phyloP scores from a whole-genome alignment of 1,284 basidiomycete species.

The Tranzscheliella williamsii region DNA sequence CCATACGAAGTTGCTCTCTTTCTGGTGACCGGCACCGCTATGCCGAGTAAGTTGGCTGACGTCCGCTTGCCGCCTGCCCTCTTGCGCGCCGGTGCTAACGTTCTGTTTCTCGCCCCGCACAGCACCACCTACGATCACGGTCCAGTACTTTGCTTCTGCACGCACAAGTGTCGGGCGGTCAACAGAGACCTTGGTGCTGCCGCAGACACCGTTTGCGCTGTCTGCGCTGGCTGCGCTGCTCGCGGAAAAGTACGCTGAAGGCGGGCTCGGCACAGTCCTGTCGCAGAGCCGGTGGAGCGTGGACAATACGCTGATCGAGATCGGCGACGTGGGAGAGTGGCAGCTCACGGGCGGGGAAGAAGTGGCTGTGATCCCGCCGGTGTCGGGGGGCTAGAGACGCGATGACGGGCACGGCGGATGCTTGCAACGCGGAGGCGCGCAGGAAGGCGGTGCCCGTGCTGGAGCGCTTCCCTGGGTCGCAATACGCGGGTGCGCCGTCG shows the following conservation, averaged over 20 bases:
- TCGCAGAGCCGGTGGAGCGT: conserved; percentile 68
- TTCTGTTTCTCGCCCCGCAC: too few species aligned
- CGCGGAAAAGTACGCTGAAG: conserved; percentile 16
- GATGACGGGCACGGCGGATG: background rate
- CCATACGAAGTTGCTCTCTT: too few species aligned
- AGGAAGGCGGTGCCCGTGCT: background rate
- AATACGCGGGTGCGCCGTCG: conserved; percentile 72
- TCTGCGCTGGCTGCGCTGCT: conserved; percentile 67
- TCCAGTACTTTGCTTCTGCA: conserved; percentile 31
- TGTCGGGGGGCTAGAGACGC: conserved; percentile 67
- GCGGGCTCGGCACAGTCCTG: conserved; percentile 3
- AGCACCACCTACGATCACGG: background rate
- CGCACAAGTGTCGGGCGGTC: conserved; percentile 24
- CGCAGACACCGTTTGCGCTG: conserved; percentile 64
- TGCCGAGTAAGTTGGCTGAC: too few species aligned
- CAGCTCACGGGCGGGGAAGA: conserved; percentile 72
- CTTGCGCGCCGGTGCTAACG: background rate
- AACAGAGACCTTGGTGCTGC: conserved; percentile 9
- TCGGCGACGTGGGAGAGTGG: conserved; percentile 68
- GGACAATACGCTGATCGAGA: conserved; percentile 67
- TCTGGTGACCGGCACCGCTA: too few species aligned
- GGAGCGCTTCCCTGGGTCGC: conserved; percentile 8
- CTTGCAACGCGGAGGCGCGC: too few species aligned
- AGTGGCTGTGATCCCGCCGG: conserved; percentile 78
- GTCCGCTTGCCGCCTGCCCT: too few species aligned